Evolutionary conservation across 768 basidiomycete genomes (phyloP).

Genomic region (Pleurotus tuoliensis): DNA sequence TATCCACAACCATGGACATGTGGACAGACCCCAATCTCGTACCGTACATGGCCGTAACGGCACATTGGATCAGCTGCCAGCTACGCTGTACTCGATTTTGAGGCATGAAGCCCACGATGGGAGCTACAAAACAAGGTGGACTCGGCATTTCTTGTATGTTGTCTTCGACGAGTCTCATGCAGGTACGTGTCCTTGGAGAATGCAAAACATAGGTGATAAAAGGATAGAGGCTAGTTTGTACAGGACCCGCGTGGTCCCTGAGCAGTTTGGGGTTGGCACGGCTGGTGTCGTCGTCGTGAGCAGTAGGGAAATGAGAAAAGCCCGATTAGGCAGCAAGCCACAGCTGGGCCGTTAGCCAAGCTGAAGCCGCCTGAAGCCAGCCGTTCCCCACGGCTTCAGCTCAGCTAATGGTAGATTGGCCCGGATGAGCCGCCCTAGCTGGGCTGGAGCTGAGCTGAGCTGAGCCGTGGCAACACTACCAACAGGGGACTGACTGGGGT

Average conservation of each 20-base stretch:
- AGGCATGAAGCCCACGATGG: no score
- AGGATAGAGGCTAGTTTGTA: no score
- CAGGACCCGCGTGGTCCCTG: no score
- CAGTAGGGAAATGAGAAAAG: neutral
- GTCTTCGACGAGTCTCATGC: no score
- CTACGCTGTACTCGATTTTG: no score
- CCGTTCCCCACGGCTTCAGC: neutral
- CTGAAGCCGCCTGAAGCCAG: neutral
- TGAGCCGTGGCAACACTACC: slow-evolving; percentile 15
- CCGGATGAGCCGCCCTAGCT: slow-evolving; percentile 9
- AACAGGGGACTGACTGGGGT: no score
- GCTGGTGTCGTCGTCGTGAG: neutral
- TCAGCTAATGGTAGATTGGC: slow-evolving; percentile 3
- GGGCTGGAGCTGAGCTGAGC: slow-evolving; percentile 11
- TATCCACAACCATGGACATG: slow-evolving; percentile 31
- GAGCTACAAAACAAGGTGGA: no score
- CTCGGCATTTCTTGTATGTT: no score
- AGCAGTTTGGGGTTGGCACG: no score
- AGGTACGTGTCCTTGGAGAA: neutral
- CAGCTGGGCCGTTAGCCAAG: neutral
- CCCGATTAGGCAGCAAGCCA: neutral
- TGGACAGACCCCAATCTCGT: slow-evolving; percentile 32
- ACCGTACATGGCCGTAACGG: slow-evolving; percentile 40
- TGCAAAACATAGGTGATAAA: neutral
- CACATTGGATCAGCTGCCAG: slow-evolving; percentile 30